Evolutionary conservation across 805 yeast genomes (phyloP), one percentile per base, ranked within the genome.

Genomic region (Metschnikowia aberdeeniae): DNA sequence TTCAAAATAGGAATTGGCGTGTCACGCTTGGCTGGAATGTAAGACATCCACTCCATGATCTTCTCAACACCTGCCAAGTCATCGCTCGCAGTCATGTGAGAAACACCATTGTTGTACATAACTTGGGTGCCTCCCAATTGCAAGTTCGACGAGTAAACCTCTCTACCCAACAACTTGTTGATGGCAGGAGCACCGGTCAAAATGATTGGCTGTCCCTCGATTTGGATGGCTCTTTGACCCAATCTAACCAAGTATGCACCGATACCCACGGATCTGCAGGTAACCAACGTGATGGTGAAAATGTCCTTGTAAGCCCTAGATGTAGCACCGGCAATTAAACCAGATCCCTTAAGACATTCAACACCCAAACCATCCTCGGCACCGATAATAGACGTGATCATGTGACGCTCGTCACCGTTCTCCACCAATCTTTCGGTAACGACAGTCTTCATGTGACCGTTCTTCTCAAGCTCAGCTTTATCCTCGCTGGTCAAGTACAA

Each of bases 261-360:
- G 67, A 93, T 93, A 84, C 99, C 99, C 60, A 93, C 99, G 42
- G 98, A 90, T 78, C 99, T 84, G 75, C 98, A 90, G n/a, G 99
- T 93, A 45, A 93, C 99, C 66, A 93, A 77, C n/a, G 99, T 92
- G 48, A 90, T 81, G 17, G 99, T 93, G 76, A 93, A 93, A 52
- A 93, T 93, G 63, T 93, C 99, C 66, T 87, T 86, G 80, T 93
- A 93, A 17, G 99, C 99, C 66, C 89, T 84, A 10, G 97, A 87
- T 38, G 99, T 93, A 26, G 96, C 96, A 70, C 99, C 99, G 19
- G 99, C 99, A 72, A 93, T 93, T 62, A 93, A 77, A 73, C 98
- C 99, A 44, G 98, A 92, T 33, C 99, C 99, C 71, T 84, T 83
- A 69, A 93, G 81, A 79, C 97, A 93, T 70, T 93, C 99, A 49